These are phyloP conservation scores for Darksidea phi DNA, from an alignment of 495 filamentous ascomycete genomes.

Conservation along the genomic window DNA sequence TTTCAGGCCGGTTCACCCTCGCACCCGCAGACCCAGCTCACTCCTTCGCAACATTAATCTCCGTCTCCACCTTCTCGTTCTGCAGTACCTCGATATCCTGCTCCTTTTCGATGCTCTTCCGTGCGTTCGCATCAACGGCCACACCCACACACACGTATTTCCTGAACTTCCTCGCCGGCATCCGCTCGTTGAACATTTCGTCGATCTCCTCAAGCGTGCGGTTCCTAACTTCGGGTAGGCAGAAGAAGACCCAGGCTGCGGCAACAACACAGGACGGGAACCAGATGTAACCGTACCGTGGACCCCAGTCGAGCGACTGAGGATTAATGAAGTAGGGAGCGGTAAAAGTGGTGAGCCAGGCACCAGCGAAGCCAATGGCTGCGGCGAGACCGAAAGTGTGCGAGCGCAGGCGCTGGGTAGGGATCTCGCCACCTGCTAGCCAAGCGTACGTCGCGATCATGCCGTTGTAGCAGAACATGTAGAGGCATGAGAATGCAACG, in stretches of 20 bases:
- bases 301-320: slow-evolving; percentile 55
- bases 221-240: slow-evolving; percentile 56
- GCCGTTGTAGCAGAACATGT: slow-evolving; percentile 59
- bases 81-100: slow-evolving; percentile 22
- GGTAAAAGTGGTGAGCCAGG: slow-evolving; percentile 61
- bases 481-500: slow-evolving; percentile 56
- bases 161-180: slow-evolving; percentile 51
- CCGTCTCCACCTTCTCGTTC: slow-evolving; percentile 24
- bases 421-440: slow-evolving; percentile 61
- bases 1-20: no score
- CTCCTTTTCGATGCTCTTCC: slow-evolving; percentile 21
- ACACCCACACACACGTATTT: slow-evolving; percentile 46
- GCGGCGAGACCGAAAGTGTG: slow-evolving; percentile 60
- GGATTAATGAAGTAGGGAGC: slow-evolving; percentile 65
- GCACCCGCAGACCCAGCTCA: slow-evolving; percentile 3
- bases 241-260: slow-evolving; percentile 49
- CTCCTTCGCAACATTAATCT: slow-evolving; percentile 20
- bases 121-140: background rate
- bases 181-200: slow-evolving; percentile 53
- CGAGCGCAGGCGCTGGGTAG: slow-evolving; percentile 54
- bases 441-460: slow-evolving; percentile 59
- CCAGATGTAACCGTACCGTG: slow-evolving; percentile 58
- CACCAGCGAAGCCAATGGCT: slow-evolving; percentile 53
- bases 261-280: slow-evolving; percentile 46
- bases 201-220: slow-evolving; percentile 56